Conservation (phyloP, 108 stramenopile species). For the Nannochloropsis gaditana region DNA sequence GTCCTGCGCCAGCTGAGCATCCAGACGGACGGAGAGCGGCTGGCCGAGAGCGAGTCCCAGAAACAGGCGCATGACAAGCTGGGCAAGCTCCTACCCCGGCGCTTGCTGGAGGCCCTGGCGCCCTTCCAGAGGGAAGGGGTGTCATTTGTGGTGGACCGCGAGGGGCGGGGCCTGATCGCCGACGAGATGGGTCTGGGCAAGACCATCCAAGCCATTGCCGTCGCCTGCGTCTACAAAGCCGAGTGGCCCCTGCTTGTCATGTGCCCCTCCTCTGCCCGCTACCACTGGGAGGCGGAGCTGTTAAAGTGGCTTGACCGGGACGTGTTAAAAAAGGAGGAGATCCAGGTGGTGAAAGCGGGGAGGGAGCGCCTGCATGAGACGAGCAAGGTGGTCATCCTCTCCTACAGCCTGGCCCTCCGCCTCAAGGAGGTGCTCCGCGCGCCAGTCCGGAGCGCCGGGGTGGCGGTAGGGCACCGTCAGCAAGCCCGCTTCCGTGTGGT, state of each 20-base stretch:
- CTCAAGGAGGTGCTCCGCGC: background rate
- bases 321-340: conserved; percentile 27
- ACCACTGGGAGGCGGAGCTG: conserved; percentile 82
- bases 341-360: conserved; percentile 26
- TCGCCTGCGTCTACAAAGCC: conserved; percentile 62
- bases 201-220: conserved; percentile 66
- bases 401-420: conserved; percentile 38
- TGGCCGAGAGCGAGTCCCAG: background rate
- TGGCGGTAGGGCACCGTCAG: background rate
- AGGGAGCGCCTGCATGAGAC: conserved; percentile 32
- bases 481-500: background rate
- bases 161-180: conserved; percentile 39
- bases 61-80: background rate
- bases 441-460: conserved; percentile 11
- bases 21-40: background rate
- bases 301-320: conserved; percentile 63
- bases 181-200: conserved; percentile 48
- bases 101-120: conserved; percentile 33
- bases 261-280: conserved; percentile 69
- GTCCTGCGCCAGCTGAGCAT: conserved; percentile 4
- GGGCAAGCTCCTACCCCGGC: conserved; percentile 22
- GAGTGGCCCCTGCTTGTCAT: conserved; percentile 85
- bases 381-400: conserved; percentile 47
- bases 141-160: conserved; percentile 29
- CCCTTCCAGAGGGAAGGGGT: conserved; percentile 42